These are phyloP conservation scores for Xylariaceae sp. DNA, from an alignment of 2,329 filamentous ascomycete genomes.

Conservation along the genomic window DNA sequence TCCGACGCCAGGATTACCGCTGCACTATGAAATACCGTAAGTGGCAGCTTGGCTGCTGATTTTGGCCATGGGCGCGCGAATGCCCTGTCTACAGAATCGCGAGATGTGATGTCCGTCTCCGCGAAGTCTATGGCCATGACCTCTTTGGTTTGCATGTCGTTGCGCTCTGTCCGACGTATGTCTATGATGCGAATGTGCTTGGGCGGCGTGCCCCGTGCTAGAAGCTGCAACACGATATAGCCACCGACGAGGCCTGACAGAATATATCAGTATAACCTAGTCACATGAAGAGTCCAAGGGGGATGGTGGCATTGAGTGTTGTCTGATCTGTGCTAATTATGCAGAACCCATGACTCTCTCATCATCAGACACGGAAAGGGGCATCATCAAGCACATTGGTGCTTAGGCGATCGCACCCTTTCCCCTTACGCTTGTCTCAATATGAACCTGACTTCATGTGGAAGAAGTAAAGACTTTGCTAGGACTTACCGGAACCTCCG, in stretches of 20 bases:
- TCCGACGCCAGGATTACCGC: constrained; percentile 49
- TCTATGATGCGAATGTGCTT: constrained; percentile 50
- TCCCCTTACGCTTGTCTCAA: neutral
- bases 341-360: neutral
- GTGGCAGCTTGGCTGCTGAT: constrained; percentile 36
- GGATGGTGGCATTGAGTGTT: too few relatives aligned
- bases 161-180: constrained; percentile 39
- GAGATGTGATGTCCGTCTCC: constrained; percentile 47
- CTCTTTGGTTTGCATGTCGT: constrained; percentile 37
- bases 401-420: neutral
- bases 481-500: constrained; percentile 41
- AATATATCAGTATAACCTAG: neutral
- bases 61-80: constrained; percentile 45
- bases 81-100: constrained; percentile 38
- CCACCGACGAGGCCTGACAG: constrained; percentile 49
- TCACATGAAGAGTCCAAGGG: neutral
- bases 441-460: neutral
- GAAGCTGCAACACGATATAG: constrained; percentile 48
- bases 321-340: neutral
- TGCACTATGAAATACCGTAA: constrained; percentile 55
- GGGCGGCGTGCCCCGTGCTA: constrained; percentile 47
- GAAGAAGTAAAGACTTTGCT: neutral
- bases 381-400: neutral
- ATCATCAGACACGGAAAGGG: neutral
- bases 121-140: constrained; percentile 39